These are phyloP conservation scores for Sphaerulina vaccinii DNA, from an alignment of 2,329 filamentous ascomycete genomes.

Conservation along the genomic window DNA sequence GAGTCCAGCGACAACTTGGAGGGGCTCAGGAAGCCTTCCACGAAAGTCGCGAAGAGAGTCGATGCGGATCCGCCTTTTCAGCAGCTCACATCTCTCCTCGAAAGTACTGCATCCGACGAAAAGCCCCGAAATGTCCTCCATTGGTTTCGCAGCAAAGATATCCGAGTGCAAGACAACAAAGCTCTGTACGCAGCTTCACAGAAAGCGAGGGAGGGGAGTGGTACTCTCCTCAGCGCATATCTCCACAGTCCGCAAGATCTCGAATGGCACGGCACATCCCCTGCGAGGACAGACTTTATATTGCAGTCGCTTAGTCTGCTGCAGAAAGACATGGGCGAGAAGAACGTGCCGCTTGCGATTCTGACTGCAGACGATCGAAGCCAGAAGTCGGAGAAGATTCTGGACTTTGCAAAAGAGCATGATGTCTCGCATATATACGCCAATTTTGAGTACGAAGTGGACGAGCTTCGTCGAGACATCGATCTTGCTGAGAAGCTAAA, in stretches of 20 bases:
- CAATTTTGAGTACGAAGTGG: conserved; percentile 82
- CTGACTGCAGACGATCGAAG: conserved; percentile 44
- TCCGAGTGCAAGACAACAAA: conserved; percentile 53
- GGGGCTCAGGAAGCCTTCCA: conserved; percentile 45
- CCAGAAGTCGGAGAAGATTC: conserved; percentile 43
- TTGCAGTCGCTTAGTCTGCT: conserved; percentile 46
- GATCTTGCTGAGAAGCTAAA: conserved; percentile 41
- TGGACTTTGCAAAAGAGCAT: conserved; percentile 47
- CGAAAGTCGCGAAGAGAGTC: conserved; percentile 52
- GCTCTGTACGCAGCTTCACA: conserved; percentile 48
- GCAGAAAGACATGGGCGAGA: conserved; percentile 47
- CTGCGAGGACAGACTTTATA: conserved; percentile 51
- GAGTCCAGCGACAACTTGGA: conserved; percentile 18
- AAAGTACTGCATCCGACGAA: conserved; percentile 41
- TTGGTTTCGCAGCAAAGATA: conserved; percentile 54
- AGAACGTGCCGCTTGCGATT: conserved; percentile 52
- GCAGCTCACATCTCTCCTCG: conserved; percentile 42
- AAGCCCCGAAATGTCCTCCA: conserved; percentile 47
- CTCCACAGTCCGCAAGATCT: conserved; percentile 50
- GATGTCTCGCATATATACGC: conserved; percentile 49
- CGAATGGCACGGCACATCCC: conserved; percentile 52
- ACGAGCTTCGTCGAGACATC: conserved; percentile 67
- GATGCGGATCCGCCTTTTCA: conserved; percentile 48
- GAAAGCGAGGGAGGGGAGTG: conserved; percentile 44
- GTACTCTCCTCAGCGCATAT: conserved; percentile 48